Conservation (phyloP, 352 stramenopile species). For the Chloridella minuta region DNA sequence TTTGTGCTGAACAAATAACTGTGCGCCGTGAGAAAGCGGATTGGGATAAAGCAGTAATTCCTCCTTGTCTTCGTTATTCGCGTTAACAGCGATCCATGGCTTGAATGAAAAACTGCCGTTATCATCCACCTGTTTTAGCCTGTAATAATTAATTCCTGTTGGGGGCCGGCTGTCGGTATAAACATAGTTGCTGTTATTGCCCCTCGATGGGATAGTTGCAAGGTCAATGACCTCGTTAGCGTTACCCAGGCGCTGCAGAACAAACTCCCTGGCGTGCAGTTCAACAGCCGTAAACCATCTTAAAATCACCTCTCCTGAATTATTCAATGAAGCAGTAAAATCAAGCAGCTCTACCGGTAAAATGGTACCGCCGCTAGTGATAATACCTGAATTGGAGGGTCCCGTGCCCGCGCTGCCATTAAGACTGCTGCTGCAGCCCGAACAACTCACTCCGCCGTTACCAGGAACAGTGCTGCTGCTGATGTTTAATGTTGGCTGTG, state of each 20-base stretch:
- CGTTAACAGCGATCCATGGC: background rate
- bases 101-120: background rate
- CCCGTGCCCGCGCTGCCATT: background rate
- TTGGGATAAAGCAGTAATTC: background rate
- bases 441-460: background rate
- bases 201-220: background rate
- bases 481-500: background rate
- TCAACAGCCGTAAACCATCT: background rate
- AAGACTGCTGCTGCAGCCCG: background rate
- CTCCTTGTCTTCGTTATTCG: background rate
- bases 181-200: background rate
- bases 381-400: background rate
- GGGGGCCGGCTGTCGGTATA: background rate
- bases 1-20: too few relatives aligned
- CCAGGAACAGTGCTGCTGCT: background rate
- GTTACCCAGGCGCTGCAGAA: background rate
- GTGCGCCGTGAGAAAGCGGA: background rate
- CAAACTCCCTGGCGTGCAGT: background rate
- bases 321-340: background rate
- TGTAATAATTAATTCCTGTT: background rate
- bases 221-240: background rate
- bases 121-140: background rate
- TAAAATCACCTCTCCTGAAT: background rate
- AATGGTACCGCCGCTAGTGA: background rate
- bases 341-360: background rate